Conservation (phyloP, 75 land plant species). For the Chamaecyparis obtusa region DNA sequence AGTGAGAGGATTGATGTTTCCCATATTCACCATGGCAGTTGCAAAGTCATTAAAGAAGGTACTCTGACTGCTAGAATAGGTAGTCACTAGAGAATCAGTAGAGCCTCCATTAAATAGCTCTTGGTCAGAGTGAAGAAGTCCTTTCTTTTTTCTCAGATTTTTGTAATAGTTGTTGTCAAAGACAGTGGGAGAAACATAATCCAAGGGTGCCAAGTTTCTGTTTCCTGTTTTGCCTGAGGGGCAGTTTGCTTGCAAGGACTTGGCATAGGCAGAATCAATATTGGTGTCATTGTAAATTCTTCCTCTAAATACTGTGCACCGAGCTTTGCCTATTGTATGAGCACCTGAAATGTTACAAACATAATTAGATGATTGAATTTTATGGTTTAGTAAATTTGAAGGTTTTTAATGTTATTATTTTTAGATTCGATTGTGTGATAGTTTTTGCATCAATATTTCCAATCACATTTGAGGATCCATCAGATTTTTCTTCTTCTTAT, state of each 20-base stretch:
- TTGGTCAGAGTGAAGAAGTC: constrained; percentile 27
- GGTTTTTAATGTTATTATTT: too few species aligned
- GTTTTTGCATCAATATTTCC: too few species aligned
- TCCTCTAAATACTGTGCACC: not conserved
- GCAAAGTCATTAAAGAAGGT: constrained; percentile 18
- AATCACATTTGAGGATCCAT: too few species aligned
- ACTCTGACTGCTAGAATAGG: not conserved
- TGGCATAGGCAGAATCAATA: not conserved
- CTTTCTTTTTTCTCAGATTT: constrained; percentile 17
- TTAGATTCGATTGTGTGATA: too few species aligned
- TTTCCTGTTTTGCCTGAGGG: not conserved
- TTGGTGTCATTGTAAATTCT: not conserved
- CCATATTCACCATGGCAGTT: constrained; percentile 24
- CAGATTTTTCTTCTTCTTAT: too few species aligned
- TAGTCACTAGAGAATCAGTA: constrained; percentile 8
- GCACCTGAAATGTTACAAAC: not conserved
- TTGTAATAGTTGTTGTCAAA: constrained; percentile 31
- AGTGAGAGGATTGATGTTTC: constrained; percentile 19
- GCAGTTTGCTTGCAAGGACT: not conserved
- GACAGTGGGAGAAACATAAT: constrained; percentile 21
- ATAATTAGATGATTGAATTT: too few species aligned
- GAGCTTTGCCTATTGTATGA: constrained; percentile 19
- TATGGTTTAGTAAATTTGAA: not conserved
- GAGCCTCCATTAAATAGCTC: constrained; percentile 15
- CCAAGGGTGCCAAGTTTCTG: constrained; percentile 9